These are phyloP conservation scores for Apiospora arundinis DNA, from an alignment of 2,329 filamentous ascomycete species.

Conservation along the genomic window DNA sequence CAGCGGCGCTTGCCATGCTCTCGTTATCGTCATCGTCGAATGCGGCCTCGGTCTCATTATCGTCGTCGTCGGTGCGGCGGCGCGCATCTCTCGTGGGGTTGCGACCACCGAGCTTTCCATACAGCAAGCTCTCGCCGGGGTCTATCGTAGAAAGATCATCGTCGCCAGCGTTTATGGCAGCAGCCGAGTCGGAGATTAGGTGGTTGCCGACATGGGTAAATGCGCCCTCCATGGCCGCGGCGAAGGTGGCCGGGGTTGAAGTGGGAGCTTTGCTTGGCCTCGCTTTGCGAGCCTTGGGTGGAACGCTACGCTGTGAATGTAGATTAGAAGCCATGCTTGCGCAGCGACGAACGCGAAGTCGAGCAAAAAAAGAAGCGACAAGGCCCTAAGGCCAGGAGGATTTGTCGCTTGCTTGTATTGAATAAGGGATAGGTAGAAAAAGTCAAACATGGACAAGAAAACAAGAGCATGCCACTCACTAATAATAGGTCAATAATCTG, in stretches of 20 bases:
- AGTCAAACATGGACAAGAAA: neutral
- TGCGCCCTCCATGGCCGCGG: slow-evolving; percentile 75
- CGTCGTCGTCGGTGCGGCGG: slow-evolving; percentile 83
- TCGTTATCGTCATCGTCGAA: slow-evolving; percentile 83
- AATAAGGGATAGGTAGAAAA: neutral
- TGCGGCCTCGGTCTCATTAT: slow-evolving; percentile 78
- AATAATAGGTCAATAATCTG: neutral
- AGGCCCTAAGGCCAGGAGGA: neutral
- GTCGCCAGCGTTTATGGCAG: slow-evolving; percentile 85
- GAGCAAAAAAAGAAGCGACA: neutral
- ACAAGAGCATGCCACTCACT: slow-evolving; percentile 16
- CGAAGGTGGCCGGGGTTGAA: neutral
- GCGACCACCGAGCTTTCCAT: slow-evolving; percentile 69
- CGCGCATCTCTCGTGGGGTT: slow-evolving; percentile 53
- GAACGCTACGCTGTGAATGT: neutral
- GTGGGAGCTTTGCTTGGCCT: slow-evolving; percentile 1
- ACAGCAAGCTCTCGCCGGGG: slow-evolving; percentile 81
- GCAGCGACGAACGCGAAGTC: neutral
- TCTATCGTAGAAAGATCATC: slow-evolving; percentile 76
- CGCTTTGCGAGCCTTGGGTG: neutral
- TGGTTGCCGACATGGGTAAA: slow-evolving; percentile 90
- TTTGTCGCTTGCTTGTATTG: neutral
- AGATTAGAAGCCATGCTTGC: slow-evolving; percentile 11
- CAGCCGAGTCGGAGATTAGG: slow-evolving; percentile 81
- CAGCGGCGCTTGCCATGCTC: slow-evolving; percentile 78